Conservation (phyloP, 441 rosid species). For the Metrosideros polymorpha region DNA sequence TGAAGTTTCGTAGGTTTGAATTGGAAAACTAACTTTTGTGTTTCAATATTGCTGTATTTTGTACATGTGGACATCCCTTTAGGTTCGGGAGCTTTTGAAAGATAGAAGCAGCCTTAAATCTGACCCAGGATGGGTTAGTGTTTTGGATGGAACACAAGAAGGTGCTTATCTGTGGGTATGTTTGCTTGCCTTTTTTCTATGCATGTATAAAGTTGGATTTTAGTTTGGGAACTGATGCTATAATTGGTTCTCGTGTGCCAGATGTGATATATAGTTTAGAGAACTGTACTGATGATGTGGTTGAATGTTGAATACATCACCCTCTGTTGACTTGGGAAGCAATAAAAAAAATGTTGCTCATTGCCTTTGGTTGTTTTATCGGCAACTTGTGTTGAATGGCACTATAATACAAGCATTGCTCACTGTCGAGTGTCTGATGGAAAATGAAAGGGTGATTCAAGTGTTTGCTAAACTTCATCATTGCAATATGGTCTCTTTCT, state of each 20-base stretch:
- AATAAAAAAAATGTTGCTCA: background rate
- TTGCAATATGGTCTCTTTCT: too few species aligned
- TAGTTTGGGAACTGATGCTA: background rate
- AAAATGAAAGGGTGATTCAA: too few species aligned
- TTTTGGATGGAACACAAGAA: constrained; percentile 94
- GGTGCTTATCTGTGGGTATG: constrained; percentile 98
- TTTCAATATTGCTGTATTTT: background rate
- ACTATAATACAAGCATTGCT: background rate
- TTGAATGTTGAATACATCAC: background rate
- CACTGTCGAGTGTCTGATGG: too few species aligned
- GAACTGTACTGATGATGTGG: background rate
- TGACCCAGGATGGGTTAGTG: constrained; percentile 57
- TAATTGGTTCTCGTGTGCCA: background rate
- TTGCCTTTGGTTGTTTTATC: background rate
- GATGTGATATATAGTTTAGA: background rate
- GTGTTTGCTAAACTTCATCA: too few species aligned
- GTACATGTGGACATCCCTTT: constrained; percentile 6
- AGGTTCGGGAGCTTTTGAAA: constrained; percentile 87
- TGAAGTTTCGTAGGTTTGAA: background rate
- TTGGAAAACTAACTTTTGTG: background rate
- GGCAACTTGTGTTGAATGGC: background rate
- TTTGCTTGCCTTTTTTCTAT: background rate
- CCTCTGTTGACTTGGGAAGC: background rate
- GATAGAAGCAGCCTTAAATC: constrained; percentile 63
- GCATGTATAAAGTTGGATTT: background rate